phyloP scores from a whole-genome alignment of 2,329 filamentous ascomycete genomes.

The Lasiodiplodia gonubiensis region DNA sequence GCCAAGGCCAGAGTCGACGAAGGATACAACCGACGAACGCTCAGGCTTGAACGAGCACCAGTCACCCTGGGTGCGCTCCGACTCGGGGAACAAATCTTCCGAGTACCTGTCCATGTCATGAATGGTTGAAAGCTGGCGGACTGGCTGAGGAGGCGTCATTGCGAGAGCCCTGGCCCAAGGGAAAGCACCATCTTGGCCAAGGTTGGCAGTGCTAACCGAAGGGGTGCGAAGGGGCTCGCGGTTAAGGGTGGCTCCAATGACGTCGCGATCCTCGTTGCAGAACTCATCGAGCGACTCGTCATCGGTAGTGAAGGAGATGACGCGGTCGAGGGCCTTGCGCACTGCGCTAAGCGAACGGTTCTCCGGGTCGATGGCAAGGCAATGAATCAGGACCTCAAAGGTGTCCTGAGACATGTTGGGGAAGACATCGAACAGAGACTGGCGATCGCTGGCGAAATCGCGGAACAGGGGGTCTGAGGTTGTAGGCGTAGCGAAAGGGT shows the following conservation, averaged over 20 bases:
- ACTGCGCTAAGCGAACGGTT: constrained; percentile 83
- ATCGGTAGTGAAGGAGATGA: constrained; percentile 89
- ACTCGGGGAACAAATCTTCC: constrained; percentile 85
- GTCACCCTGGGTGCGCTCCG: constrained; percentile 66
- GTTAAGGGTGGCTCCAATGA: constrained; percentile 80
- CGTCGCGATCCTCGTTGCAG: constrained; percentile 76
- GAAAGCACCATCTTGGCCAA: constrained; percentile 80
- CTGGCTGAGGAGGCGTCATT: constrained; percentile 70
- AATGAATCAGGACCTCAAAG: constrained; percentile 89
- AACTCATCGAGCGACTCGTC: constrained; percentile 94
- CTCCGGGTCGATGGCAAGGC: constrained; percentile 86
- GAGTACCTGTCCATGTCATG: constrained; percentile 77
- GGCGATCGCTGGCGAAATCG: constrained; percentile 91
- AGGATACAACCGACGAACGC: constrained; percentile 82
- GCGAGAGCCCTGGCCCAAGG: constrained; percentile 94
- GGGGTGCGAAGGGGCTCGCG: constrained; percentile 95
- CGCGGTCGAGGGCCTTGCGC: constrained; percentile 77
- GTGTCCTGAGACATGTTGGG: constrained; percentile 98
- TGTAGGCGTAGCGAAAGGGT: constrained; percentile 90
- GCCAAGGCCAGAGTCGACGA: constrained; percentile 81
- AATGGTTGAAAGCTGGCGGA: constrained; percentile 86
- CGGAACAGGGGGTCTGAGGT: constrained; percentile 90
- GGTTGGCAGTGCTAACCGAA: constrained; percentile 84
- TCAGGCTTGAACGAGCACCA: constrained; percentile 81
- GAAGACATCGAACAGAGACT: constrained; percentile 97